Evolutionary conservation across 1,284 basidiomycete species (phyloP), one percentile per base, ranked within the genome.

Genomic region (Neolentinus lepideus): DNA sequence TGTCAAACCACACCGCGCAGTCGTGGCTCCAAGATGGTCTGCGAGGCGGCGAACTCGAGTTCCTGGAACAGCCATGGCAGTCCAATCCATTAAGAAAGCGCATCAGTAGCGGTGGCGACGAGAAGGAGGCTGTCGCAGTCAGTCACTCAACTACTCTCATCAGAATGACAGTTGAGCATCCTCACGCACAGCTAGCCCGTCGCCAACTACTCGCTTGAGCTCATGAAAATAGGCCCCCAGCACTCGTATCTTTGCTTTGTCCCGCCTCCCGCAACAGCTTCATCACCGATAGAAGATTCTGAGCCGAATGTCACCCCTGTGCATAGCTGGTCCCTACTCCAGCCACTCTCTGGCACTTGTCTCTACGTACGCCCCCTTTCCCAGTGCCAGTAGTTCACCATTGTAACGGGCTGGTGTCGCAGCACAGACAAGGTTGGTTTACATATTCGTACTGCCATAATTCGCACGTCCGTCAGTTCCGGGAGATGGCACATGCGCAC

Each of bases 361-460:
- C 80, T 92, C 69, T 92, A 90, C 71, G 89, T 92, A 73, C 67
- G 86, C 77, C 54, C 51, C 54, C 56, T 43, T 43, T 60, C 53
- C 53, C 54, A 57, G 31, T 62, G 54, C 59, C 52, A 22, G 54
- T 47, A 43, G 45, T 24, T 54, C 53, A 61, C 57, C 60, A 54
- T 24, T 54, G 63, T 55, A 58, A 60, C 64, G 9, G 16, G 24
- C 3, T 10, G n/a, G 8, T 50, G n/a, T 22, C 22, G 43, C 25
- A 92, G 89, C 85, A 88, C 69, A 81, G 83, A 63, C 88, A 91
- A 77, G 81, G 86, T 38, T 98, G 94, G 94, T 97, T 96, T 74
- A 97, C 94, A 45, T 97, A 96, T 71, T 88, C 91, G 57, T 96
- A 96, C 72, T 96, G 94, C 75, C 93, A 94, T 72, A 89, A 91